Percentiles rank a stretch among this genome's conserved stretches.
phyloP scores from a whole-genome alignment of 139 green algal genomes.

The Eudorina sp. region DNA sequence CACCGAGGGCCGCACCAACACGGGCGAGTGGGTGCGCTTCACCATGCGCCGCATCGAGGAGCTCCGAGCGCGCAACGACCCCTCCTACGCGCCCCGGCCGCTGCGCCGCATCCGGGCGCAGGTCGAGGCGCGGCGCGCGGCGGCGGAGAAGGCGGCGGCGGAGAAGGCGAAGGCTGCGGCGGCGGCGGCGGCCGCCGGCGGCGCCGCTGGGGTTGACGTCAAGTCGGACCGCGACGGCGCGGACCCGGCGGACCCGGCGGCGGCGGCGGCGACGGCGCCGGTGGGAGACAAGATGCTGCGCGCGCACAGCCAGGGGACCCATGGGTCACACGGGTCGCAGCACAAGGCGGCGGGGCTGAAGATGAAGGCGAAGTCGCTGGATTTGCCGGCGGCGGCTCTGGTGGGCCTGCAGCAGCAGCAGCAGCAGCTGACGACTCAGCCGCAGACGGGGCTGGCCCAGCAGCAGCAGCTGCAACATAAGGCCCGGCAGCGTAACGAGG shows the following conservation, averaged over 20 bases:
- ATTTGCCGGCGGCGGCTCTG: background rate
- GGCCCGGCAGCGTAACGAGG: background rate
- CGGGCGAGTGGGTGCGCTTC: conserved; percentile 42
- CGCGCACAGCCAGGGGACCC: background rate
- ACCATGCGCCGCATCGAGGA: conserved; percentile 36
- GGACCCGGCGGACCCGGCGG: background rate
- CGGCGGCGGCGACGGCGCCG: background rate
- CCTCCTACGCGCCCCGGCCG: background rate
- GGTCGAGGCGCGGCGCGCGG: background rate
- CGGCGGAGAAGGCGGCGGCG: background rate
- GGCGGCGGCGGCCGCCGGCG: background rate
- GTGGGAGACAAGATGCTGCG: background rate
- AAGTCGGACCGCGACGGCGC: background rate
- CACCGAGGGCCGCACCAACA: conserved; percentile 10
- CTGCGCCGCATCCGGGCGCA: background rate
- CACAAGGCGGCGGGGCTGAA: background rate
- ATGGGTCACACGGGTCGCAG: background rate
- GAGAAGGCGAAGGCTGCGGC: too few species aligned
- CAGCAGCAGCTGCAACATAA: background rate
- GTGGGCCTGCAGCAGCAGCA: background rate
- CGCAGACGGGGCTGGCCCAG: background rate
- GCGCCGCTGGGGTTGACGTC: background rate
- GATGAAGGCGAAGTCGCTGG: background rate
- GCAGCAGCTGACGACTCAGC: background rate
- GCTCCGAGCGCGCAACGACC: conserved; percentile 24